Conservation (phyloP, 192 early-diverging fungal species). For the Coemansia umbellata region DNA sequence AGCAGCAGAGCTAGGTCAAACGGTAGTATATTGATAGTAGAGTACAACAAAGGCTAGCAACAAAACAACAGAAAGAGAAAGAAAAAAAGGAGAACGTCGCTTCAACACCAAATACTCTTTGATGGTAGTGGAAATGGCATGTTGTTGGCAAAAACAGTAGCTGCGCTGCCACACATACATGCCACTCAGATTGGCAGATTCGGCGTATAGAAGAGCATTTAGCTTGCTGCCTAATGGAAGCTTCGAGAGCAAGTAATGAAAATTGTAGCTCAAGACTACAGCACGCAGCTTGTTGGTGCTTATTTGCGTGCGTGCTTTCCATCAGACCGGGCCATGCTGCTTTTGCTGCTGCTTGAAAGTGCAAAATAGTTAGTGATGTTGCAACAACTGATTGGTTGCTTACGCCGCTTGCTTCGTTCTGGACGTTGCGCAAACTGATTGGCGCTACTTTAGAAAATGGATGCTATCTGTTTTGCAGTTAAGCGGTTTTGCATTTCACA, state of each 20-base stretch:
- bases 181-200: no score
- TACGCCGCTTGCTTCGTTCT: neutral
- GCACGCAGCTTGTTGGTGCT: neutral
- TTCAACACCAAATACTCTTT: no score
- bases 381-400: conserved; percentile 27
- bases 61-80: conserved; percentile 1
- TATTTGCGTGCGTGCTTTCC: no score
- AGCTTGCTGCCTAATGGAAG: conserved; percentile 2
- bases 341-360: no score
- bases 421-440: conserved; percentile 30
- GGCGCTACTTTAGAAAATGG: no score
- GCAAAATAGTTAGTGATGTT: conserved; percentile 24
- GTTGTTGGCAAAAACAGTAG: no score
- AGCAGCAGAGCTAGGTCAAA: neutral
- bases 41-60: neutral
- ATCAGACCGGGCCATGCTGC: no score
- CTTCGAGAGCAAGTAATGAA: conserved; percentile 5
- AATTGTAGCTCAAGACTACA: neutral
- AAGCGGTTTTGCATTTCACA: no score
- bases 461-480: no score
- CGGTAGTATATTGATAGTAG: no score
- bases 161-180: no score
- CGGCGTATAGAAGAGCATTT: no score
- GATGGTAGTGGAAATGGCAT: conserved; percentile 1
- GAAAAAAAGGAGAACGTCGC: neutral